A percentile compares a stretch with the other conserved stretches of the same genome.
Evolutionary conservation across 1,139 yeast species (phyloP).

Genomic region (Hemisphaericaspora xylanilytica): DNA sequence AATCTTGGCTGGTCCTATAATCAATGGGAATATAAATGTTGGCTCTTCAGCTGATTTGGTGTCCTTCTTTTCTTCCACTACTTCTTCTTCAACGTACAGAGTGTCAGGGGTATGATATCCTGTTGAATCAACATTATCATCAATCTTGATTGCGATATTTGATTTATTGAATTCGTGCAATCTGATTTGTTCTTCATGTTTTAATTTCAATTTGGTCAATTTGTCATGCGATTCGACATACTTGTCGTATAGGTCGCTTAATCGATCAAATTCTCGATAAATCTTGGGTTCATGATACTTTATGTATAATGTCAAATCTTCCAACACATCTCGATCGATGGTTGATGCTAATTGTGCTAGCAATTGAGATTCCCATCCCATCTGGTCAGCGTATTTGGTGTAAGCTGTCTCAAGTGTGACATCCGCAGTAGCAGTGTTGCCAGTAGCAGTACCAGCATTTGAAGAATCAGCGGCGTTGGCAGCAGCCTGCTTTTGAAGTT

Average conservation of each 20-base stretch:
- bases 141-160: conserved; percentile 7
- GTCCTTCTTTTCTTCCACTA: conserved; percentile 2
- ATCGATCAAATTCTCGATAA: conserved; percentile 22
- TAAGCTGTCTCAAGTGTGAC: conserved; percentile 15
- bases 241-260: conserved; percentile 26
- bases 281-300: conserved; percentile 39
- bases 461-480: too few relatives aligned
- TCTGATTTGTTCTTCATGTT: conserved; percentile 32
- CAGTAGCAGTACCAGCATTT: neutral
- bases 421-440: neutral
- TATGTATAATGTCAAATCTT: conserved; percentile 34
- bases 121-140: conserved; percentile 13
- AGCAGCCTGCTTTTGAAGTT: neutral
- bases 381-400: conserved; percentile 16
- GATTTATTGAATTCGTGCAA: conserved; percentile 28
- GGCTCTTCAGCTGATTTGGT: conserved; percentile 1
- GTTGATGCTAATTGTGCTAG: conserved; percentile 30
- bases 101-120: conserved; percentile 6
- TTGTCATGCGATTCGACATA: conserved; percentile 26
- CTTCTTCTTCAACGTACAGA: conserved; percentile 10
- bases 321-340: conserved; percentile 38
- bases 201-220: conserved; percentile 30
- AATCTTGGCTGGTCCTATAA: conserved; percentile 28
- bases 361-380: conserved; percentile 24
- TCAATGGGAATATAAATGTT: conserved; percentile 30